Percentiles rank a stretch among this genome's conserved stretches.
Conservation (phyloP, 805 yeast genomes). For the Cyberlindnera subsufficiens region DNA sequence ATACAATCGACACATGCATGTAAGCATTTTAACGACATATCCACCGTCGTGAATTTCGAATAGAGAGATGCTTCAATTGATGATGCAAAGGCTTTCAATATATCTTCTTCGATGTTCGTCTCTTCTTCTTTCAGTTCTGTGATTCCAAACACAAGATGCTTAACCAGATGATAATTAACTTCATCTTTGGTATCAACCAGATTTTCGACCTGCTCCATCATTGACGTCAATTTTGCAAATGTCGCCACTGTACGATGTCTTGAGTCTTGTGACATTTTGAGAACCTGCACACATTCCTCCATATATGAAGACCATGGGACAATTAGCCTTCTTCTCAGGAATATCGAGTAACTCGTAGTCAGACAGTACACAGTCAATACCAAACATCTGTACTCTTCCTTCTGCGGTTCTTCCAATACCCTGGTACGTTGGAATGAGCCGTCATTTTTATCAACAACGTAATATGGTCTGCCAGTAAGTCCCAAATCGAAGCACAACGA, state of each 20-base stretch:
- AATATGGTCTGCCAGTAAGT: slow-evolving; percentile 47
- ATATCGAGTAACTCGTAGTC: slow-evolving; percentile 58
- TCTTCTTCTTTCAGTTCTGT: slow-evolving; percentile 6
- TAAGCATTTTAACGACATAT: slow-evolving; percentile 16
- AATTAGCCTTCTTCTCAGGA: slow-evolving; percentile 56
- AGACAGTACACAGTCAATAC: slow-evolving; percentile 55
- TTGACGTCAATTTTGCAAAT: slow-evolving; percentile 52
- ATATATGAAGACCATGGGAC: slow-evolving; percentile 58
- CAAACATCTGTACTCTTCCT: slow-evolving; percentile 43
- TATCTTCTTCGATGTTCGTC: slow-evolving; percentile 8
- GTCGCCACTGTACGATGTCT: slow-evolving; percentile 42
- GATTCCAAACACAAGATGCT: slow-evolving; percentile 13
- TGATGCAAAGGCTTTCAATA: slow-evolving; percentile 15
- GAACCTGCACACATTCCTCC: slow-evolving; percentile 49
- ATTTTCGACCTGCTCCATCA: slow-evolving; percentile 48
- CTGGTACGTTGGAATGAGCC: slow-evolving; percentile 36
- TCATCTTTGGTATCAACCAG: slow-evolving; percentile 12
- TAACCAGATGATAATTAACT: slow-evolving; percentile 14
- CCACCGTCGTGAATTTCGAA: slow-evolving; percentile 14
- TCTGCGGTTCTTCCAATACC: slow-evolving; percentile 31
- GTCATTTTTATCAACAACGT: slow-evolving; percentile 34
- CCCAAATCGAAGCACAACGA: slow-evolving; percentile 75
- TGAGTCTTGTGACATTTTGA: slow-evolving; percentile 32
- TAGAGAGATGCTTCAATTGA: slow-evolving; percentile 23
- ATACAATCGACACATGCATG: slow-evolving; percentile 17